Percentiles rank a stretch among this genome's conserved stretches.
Evolutionary conservation across 768 basidiomycete genomes (phyloP).

Genomic region (Pleurotus cornucopiae): DNA sequence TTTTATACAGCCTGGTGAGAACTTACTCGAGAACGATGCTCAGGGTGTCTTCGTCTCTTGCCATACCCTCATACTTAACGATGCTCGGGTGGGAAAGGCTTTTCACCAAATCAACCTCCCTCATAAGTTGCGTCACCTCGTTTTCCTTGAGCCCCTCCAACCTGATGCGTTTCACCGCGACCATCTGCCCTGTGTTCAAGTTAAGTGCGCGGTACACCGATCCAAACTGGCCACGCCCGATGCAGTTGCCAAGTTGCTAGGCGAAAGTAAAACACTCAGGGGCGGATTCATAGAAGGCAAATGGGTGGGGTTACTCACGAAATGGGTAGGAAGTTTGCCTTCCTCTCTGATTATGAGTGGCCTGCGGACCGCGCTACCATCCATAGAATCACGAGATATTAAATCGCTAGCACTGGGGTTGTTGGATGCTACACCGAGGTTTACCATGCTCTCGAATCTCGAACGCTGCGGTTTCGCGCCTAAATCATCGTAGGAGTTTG

Average conservation of each 20-base stretch:
- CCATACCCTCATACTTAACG: conserved; percentile 97
- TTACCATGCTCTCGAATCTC: conserved; percentile 72
- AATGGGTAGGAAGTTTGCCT: conserved; percentile 74
- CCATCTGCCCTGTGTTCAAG: conserved; percentile 91
- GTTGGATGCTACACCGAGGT: conserved; percentile 47
- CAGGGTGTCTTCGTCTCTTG: conserved; percentile 79
- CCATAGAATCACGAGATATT: conserved; percentile 54
- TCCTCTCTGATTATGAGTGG: conserved; percentile 77
- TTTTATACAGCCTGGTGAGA: conserved; percentile 11
- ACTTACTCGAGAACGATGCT: conserved; percentile 94
- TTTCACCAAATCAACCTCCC: conserved; percentile 91
- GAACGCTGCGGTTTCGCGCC: conserved; percentile 50
- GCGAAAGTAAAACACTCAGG: conserved; percentile 11
- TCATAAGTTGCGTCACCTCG: conserved; percentile 88
- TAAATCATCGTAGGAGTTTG: conserved; percentile 67
- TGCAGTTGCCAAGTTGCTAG: conserved; percentile 97
- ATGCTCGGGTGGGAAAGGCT: conserved; percentile 90
- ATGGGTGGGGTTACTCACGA: conserved; percentile 50
- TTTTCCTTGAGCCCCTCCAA: conserved; percentile 88
- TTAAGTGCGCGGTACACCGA: conserved; percentile 94
- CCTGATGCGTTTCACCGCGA: conserved; percentile 97
- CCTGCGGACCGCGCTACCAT: conserved; percentile 61
- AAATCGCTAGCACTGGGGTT: conserved; percentile 66
- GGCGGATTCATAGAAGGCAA: conserved; percentile 3
- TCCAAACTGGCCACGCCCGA: conserved; percentile 96